phyloP scores from a whole-genome alignment of 148 eudicot species.

The Agrostemma githago region DNA sequence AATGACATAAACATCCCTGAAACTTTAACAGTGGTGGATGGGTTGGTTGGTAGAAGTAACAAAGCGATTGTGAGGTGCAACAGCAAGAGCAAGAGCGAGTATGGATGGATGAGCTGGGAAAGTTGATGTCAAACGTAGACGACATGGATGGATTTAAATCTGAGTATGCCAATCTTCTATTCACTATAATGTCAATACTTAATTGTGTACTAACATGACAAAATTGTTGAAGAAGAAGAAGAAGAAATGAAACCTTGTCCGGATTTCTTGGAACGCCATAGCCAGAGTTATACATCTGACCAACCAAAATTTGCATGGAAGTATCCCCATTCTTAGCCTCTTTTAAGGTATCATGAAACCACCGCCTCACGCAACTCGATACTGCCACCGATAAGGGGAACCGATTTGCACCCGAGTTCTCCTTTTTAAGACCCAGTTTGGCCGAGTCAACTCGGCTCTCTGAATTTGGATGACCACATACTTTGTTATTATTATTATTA shows the following conservation, averaged over 20 bases:
- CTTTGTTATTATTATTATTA: constrained; percentile 7
- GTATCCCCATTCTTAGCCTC: constrained; percentile 71
- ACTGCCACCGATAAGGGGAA: constrained; percentile 44
- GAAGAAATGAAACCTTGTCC: constrained; percentile 39
- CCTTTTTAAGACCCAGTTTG: constrained; percentile 25
- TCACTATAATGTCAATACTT: too few species aligned
- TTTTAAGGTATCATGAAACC: constrained; percentile 74
- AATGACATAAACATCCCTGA: too few species aligned
- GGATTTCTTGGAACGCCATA: constrained; percentile 57
- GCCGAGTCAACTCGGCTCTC: constrained; percentile 36
- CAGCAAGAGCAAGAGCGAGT: too few species aligned
- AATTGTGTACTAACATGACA: too few species aligned
- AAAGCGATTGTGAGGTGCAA: too few species aligned
- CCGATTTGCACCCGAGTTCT: constrained; percentile 22
- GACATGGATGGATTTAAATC: too few species aligned
- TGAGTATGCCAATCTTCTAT: too few species aligned
- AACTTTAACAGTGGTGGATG: too few species aligned
- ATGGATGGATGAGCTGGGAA: too few species aligned
- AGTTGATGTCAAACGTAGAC: too few species aligned
- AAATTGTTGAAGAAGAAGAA: too few species aligned
- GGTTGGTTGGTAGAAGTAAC: too few species aligned
- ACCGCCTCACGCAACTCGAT: constrained; percentile 55
- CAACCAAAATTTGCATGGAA: constrained; percentile 70
- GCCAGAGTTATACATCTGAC: constrained; percentile 77
- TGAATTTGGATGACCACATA: constrained; percentile 1